phyloP scores from a whole-genome alignment of 2,329 filamentous ascomycete genomes.

The Penicillium brasilianum region DNA sequence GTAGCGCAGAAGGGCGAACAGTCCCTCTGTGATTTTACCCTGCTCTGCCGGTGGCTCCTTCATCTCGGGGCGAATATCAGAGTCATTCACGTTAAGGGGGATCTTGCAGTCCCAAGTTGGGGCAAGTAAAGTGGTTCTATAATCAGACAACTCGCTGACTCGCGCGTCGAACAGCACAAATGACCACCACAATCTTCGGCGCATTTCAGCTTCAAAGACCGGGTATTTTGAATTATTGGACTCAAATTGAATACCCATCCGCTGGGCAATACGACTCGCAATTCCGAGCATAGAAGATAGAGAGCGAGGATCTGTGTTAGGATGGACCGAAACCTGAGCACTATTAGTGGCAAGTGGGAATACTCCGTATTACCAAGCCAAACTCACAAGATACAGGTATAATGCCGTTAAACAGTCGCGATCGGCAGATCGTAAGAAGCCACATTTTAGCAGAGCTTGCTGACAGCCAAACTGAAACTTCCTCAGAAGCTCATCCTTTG shows the following conservation, averaged over 20 bases:
- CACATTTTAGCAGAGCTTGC: conserved; percentile 52
- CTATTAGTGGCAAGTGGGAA: conserved; percentile 47
- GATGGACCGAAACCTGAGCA: conserved; percentile 60
- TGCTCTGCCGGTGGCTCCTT: conserved; percentile 29
- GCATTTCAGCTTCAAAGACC: conserved; percentile 69
- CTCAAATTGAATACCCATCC: conserved; percentile 72
- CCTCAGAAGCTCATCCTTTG: conserved; percentile 46
- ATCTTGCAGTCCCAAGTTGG: conserved; percentile 53
- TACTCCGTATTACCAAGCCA: conserved; percentile 16
- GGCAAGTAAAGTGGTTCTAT: conserved; percentile 40
- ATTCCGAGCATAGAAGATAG: conserved; percentile 66
- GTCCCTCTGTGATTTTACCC: conserved; percentile 15
- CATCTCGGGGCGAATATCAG: conserved; percentile 48
- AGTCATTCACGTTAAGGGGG: conserved; percentile 52
- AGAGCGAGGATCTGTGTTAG: conserved; percentile 65
- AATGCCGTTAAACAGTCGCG: conserved; percentile 57
- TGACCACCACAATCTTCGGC: conserved; percentile 76
- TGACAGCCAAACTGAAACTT: conserved; percentile 54
- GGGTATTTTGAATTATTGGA: conserved; percentile 51
- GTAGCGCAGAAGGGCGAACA: conserved; percentile 22
- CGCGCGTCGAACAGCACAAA: conserved; percentile 71
- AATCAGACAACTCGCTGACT: conserved; percentile 69
- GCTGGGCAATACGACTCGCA: conserved; percentile 69
- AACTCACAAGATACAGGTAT: conserved; percentile 59
- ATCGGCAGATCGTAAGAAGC: conserved; percentile 49